Percentiles rank a stretch among this genome's conserved stretches.
These are phyloP conservation scores for Tetradesmus obliquus DNA, from an alignment of 139 green algal genomes.

Conservation along the genomic window DNA sequence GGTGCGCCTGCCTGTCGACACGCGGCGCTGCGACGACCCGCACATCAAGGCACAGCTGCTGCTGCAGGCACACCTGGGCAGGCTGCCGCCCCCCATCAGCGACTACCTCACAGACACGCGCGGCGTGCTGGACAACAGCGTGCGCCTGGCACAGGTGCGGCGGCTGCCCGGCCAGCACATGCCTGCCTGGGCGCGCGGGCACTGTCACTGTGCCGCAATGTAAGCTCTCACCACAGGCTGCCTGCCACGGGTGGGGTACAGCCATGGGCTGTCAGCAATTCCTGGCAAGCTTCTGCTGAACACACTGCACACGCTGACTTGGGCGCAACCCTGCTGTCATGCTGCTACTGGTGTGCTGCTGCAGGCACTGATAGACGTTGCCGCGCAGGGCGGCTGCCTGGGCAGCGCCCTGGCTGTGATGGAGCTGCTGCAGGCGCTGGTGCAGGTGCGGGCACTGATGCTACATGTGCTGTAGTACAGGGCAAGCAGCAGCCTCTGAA, in stretches of 20 bases:
- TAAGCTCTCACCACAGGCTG: too few relatives aligned
- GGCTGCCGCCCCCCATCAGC: constrained; percentile 82
- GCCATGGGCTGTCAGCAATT: not conserved
- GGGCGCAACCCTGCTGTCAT: not conserved
- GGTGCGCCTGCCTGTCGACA: constrained; percentile 62
- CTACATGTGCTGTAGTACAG: not conserved
- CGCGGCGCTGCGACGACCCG: constrained; percentile 84
- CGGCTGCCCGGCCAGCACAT: not conserved
- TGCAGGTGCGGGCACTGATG: constrained; percentile 75
- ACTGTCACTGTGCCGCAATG: not conserved
- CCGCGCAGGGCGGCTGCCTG: constrained; percentile 86
- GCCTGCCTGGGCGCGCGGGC: not conserved
- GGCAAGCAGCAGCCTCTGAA: constrained; percentile 17
- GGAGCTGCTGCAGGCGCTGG: constrained; percentile 87
- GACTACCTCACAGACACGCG: constrained; percentile 98
- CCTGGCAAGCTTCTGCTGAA: constrained; percentile 70
- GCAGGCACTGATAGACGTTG: constrained; percentile 93
- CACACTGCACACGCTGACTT: not conserved
- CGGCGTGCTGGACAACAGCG: constrained; percentile 90
- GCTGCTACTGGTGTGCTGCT: constrained; percentile 15
- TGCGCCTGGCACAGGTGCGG: constrained; percentile 86
- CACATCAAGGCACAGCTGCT: constrained; percentile 97
- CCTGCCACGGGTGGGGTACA: not conserved
- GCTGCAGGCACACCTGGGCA: constrained; percentile 78
- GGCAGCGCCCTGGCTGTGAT: constrained; percentile 81